Evolutionary conservation across 345 rosid species (phyloP), one percentile per base, ranked within the genome.

Genomic region (Tarenaya hassleriana): DNA sequence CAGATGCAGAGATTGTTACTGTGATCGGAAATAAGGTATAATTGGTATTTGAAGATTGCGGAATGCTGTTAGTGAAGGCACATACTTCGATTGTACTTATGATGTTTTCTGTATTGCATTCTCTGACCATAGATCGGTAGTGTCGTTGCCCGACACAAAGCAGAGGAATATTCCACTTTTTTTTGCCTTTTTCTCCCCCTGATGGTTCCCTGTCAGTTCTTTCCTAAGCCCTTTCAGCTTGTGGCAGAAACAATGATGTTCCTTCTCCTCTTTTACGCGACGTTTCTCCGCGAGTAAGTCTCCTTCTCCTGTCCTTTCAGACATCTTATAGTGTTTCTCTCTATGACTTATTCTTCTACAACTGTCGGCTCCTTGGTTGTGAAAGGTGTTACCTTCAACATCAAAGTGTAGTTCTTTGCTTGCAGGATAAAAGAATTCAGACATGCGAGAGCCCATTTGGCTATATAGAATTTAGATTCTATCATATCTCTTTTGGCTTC

Each of bases 1-100:
- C 72, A 39, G 86, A 92, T 79, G 86, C 77, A 0, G 95, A 92
- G 83, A 73, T 92, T 58, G 98, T 95, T 13, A 85, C 98, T 16
- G 75, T 92, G 37, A 71, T 92, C 13, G 94, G 86, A 0, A 97
- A 92, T 50, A 97, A 92, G 94, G 98, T 88, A 70, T 20, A 31
- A 24, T 24, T 5, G 5, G 2, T 24, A 24, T 24, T 5, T 24
- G 29, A 24, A 24, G 29, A 24, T 24, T 24, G 5, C 5, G 29
- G 5, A 24, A 24, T 24, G 29, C 5, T 24, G 29, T 24, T 24
- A 24, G 29, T 24, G n/a, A n/a, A n/a, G n/a, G n/a, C n/a, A n/a
- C n/a, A n/a, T n/a, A n/a, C n/a, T n/a, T n/a, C n/a, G n/a, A n/a
- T n/a, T n/a, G 10, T 18, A 35, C 40, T 58, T 40, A 45, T 17